phyloP scores from a whole-genome alignment of 768 basidiomycete genomes.

The Suillus cothurnatus region DNA sequence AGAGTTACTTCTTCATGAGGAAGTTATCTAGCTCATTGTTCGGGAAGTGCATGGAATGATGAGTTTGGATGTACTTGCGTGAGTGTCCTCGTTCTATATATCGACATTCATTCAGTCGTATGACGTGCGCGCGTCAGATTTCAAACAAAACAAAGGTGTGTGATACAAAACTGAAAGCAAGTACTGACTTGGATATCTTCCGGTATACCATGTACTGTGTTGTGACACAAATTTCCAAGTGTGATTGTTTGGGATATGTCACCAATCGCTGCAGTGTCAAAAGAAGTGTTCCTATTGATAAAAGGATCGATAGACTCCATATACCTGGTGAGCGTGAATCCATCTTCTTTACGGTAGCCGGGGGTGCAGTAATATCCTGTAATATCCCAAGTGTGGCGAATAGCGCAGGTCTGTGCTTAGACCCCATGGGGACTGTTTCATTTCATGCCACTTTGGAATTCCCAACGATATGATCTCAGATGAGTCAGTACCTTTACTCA shows the following conservation, averaged over 20 bases:
- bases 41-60: not conserved
- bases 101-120: not conserved
- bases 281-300: not conserved
- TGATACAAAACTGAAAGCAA: not conserved
- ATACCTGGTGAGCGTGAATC: not conserved
- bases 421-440: not conserved
- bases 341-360: not conserved
- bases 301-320: not conserved
- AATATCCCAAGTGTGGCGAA: not conserved
- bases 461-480: not conserved
- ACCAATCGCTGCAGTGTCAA: not conserved
- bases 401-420: not conserved
- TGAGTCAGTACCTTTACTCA: not conserved
- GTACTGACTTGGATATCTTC: not conserved
- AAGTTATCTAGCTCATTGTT: not conserved
- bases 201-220: not conserved
- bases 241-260: not conserved
- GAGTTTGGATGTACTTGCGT: not conserved
- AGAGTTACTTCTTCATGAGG: not conserved
- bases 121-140: not conserved
- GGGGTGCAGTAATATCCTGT: not conserved
- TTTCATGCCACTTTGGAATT: not conserved
- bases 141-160: not conserved
- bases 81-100: not conserved
- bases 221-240: not conserved